These are phyloP conservation scores for Beauveria sp. DNA, from an alignment of 2,329 filamentous ascomycete species.

Conservation along the genomic window DNA sequence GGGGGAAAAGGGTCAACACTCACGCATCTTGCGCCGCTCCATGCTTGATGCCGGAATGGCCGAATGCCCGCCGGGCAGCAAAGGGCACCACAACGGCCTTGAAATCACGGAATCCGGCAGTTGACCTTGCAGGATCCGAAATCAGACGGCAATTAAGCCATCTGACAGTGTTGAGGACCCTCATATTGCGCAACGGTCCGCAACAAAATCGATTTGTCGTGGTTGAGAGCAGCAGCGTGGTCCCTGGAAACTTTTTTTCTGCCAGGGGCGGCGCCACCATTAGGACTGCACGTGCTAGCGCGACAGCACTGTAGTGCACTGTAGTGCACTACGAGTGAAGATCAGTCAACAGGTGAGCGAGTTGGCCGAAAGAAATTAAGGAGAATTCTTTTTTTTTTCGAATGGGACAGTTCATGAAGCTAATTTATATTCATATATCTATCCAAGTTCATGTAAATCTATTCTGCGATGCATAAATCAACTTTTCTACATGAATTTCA, in stretches of 20 bases:
- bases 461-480: neutral
- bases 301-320: neutral
- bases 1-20: slow-evolving; percentile 10
- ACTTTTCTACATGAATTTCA: neutral
- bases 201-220: slow-evolving; percentile 3
- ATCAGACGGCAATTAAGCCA: slow-evolving; percentile 34
- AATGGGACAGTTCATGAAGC: neutral
- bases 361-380: neutral
- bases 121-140: slow-evolving; percentile 21
- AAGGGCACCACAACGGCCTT: slow-evolving; percentile 19
- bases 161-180: slow-evolving; percentile 30
- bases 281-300: slow-evolving; percentile 2
- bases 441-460: neutral
- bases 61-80: slow-evolving; percentile 24
- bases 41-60: slow-evolving; percentile 22
- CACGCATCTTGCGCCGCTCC: slow-evolving; percentile 36
- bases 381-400: neutral
- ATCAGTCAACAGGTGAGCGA: neutral
- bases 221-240: neutral
- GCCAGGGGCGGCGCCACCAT: neutral
- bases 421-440: neutral
- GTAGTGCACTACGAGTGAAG: neutral
- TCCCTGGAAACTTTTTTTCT: slow-evolving; percentile 12
- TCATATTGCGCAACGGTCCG: slow-evolving; percentile 24
- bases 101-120: slow-evolving; percentile 21